A percentile compares a stretch with the other conserved stretches of the same genome.
These are phyloP conservation scores for Candida cerambycidarum DNA, from an alignment of 805 yeast genomes.

Conservation along the genomic window DNA sequence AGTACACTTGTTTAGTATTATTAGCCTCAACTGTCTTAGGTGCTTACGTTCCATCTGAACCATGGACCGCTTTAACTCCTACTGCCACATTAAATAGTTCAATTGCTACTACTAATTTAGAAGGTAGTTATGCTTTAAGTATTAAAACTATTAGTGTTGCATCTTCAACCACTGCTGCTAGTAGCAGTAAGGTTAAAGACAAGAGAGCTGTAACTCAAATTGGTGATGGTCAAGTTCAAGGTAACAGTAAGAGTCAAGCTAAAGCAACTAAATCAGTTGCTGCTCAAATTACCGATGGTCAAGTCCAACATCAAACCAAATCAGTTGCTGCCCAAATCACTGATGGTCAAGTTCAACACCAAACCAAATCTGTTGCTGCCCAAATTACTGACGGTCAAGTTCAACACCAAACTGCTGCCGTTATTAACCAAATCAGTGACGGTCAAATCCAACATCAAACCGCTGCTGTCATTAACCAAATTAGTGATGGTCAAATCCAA, in stretches of 20 bases:
- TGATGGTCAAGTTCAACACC: constrained; percentile 52
- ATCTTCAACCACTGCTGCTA: constrained; percentile 12
- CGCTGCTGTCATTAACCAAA: constrained; percentile 29
- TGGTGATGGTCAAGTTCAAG: constrained; percentile 49
- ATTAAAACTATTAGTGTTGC: constrained; percentile 24
- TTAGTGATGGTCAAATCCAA: constrained; percentile 37
- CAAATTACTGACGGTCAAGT: constrained; percentile 50
- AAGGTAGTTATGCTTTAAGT: constrained; percentile 34
- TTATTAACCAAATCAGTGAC: constrained; percentile 31
- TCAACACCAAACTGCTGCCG: constrained; percentile 40
- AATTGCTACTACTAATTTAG: constrained; percentile 22
- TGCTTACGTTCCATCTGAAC: constrained; percentile 22
- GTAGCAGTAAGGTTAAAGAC: constrained; percentile 7
- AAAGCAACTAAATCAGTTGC: constrained; percentile 15
- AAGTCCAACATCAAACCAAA: constrained; percentile 25
- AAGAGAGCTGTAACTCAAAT: constrained; percentile 35
- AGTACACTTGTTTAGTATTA: constrained; percentile 7
- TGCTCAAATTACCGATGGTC: constrained; percentile 35
- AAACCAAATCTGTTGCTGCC: constrained; percentile 35
- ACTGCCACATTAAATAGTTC: constrained; percentile 19
- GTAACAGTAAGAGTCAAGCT: constrained; percentile 22
- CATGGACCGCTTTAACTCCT: constrained; percentile 34
- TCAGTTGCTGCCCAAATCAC: constrained; percentile 15
- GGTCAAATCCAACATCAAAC: constrained; percentile 49
- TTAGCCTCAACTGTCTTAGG: constrained; percentile 8